phyloP scores from a whole-genome alignment of 2,329 filamentous ascomycete species.

The Ophiostoma perfectum region DNA sequence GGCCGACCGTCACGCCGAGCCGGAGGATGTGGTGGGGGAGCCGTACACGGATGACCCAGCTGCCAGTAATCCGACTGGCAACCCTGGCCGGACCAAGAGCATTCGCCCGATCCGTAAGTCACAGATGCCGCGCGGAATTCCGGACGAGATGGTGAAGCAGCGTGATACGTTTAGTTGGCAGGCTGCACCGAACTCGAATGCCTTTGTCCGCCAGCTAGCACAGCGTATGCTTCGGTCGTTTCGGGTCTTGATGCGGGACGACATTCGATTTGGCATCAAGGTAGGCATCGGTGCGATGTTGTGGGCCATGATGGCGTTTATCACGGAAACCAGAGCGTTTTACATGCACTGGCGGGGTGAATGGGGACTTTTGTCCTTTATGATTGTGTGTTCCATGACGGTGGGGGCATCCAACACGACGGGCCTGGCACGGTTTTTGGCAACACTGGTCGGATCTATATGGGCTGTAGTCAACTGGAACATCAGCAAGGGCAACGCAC shows the following conservation, averaged over 20 bases:
- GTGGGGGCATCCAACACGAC: conserved; percentile 95
- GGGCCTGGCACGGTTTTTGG: conserved; percentile 76
- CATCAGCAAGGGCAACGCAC: conserved; percentile 65
- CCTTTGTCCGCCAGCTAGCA: conserved; percentile 41
- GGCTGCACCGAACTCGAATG: conserved; percentile 45
- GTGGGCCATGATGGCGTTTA: conserved; percentile 84
- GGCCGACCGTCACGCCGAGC: neutral
- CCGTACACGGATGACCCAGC: neutral
- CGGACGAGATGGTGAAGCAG: conserved; percentile 47
- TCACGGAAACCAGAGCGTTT: conserved; percentile 67
- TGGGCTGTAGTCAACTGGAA: conserved; percentile 76
- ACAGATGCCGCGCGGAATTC: conserved; percentile 52
- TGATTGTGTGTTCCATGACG: conserved; percentile 97
- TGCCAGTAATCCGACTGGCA: neutral
- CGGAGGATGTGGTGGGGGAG: conserved; percentile 6
- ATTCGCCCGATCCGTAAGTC: conserved; percentile 48
- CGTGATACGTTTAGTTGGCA: conserved; percentile 54
- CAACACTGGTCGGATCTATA: conserved; percentile 74
- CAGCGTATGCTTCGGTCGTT: conserved; percentile 43
- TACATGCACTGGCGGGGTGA: conserved; percentile 90
- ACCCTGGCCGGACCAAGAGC: conserved; percentile 26
- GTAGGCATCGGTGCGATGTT: conserved; percentile 84
- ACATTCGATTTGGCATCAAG: conserved; percentile 77
- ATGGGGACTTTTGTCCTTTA: conserved; percentile 94
- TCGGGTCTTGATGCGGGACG: conserved; percentile 49